A percentile compares a stretch with the other conserved stretches of the same genome.
Evolutionary conservation across 1,284 basidiomycete genomes (phyloP).

Genomic region (Leccinum proliferum): DNA sequence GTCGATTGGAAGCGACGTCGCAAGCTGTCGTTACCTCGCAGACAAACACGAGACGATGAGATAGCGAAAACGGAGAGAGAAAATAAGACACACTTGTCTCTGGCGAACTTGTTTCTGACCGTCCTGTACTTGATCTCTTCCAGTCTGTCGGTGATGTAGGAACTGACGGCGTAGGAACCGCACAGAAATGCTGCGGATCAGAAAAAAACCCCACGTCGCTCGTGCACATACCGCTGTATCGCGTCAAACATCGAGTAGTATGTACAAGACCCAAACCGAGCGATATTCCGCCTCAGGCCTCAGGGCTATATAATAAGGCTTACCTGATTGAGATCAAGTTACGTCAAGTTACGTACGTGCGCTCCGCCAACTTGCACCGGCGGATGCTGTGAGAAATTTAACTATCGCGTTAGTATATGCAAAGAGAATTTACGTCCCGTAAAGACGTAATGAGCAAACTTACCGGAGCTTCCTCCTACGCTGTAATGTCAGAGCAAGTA

Average conservation of each 20-base stretch:
- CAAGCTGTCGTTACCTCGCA: slow-evolving; percentile 41
- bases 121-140: slow-evolving; percentile 68
- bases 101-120: slow-evolving; percentile 59
- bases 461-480: no score
- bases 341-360: no score
- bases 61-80: slow-evolving; percentile 3
- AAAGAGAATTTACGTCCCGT: no score
- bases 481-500: no score
- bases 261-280: no score
- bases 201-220: slow-evolving; percentile 41
- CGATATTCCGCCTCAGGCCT: no score
- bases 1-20: slow-evolving; percentile 76
- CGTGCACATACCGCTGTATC: slow-evolving; percentile 42
- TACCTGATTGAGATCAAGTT: no score
- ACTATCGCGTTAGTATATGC: no score
- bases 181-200: slow-evolving; percentile 47
- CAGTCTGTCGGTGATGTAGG: slow-evolving; percentile 62
- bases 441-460: no score
- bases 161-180: slow-evolving; percentile 61
- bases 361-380: no score
- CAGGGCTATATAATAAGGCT: no score
- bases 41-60: slow-evolving; percentile 9
- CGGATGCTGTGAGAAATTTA: no score
- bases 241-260: slow-evolving; percentile 32
- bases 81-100: slow-evolving; percentile 60